Evolutionary conservation across 495 filamentous ascomycete species (phyloP).

Genomic region (Tuber melanosporum): DNA sequence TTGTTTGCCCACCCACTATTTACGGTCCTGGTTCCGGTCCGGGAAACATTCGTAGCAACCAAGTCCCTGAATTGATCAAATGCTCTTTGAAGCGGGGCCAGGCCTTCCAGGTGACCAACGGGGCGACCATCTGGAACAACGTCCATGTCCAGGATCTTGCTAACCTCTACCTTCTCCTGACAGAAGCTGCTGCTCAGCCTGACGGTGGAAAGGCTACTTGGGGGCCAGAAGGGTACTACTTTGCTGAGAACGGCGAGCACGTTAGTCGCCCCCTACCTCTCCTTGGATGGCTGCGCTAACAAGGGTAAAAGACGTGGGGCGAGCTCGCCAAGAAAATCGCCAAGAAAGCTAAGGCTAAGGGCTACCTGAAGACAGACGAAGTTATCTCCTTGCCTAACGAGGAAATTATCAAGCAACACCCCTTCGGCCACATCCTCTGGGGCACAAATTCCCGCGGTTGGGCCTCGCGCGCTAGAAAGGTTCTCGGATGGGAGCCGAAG

Average conservation of each 20-base stretch:
- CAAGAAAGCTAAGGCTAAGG: conserved; percentile 56
- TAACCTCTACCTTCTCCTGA: conserved; percentile 57
- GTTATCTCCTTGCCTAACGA: conserved; percentile 41
- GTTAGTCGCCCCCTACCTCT: conserved; percentile 29
- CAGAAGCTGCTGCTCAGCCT: conserved; percentile 55
- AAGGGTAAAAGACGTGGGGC: conserved; percentile 49
- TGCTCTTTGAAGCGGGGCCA: conserved; percentile 56
- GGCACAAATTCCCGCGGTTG: conserved; percentile 32
- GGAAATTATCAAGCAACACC: conserved; percentile 18
- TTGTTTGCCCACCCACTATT: conserved; percentile 73
- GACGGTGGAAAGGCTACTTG: conserved; percentile 62
- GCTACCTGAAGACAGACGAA: conserved; percentile 55
- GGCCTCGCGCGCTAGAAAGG: conserved; percentile 35
- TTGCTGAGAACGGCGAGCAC: conserved; percentile 64
- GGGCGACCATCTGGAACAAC: conserved; percentile 65
- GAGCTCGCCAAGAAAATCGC: conserved; percentile 58
- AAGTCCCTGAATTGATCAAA: conserved; percentile 56
- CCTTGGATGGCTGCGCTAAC: conserved; percentile 6
- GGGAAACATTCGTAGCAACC: conserved; percentile 59
- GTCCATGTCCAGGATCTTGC: conserved; percentile 68
- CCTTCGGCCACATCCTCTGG: conserved; percentile 31
- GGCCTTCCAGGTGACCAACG: conserved; percentile 58
- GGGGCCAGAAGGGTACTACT: conserved; percentile 67
- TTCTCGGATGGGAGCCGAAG: conserved; percentile 34
- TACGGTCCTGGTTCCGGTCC: conserved; percentile 69